Conservation (phyloP, 140 eudicot species). For the Flaveria floridana region DNA sequence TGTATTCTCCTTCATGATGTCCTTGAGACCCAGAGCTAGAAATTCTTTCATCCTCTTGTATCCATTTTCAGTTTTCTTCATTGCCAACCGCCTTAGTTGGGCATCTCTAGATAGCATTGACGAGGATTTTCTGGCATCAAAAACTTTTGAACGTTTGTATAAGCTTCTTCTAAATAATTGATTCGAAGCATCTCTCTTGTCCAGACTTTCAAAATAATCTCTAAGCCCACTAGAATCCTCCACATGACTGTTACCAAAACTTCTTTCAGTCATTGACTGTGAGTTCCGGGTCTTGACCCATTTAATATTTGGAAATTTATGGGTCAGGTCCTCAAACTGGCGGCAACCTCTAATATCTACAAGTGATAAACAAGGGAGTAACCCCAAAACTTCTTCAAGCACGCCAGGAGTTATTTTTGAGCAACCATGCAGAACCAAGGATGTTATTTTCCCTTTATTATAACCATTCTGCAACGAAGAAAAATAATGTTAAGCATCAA, state of each 20-base stretch:
- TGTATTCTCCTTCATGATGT: constrained; percentile 74
- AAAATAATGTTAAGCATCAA: background rate
- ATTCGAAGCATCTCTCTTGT: constrained; percentile 75
- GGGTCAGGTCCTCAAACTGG: constrained; percentile 74
- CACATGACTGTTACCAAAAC: constrained; percentile 37
- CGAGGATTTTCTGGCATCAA: constrained; percentile 83
- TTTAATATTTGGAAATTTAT: constrained; percentile 59
- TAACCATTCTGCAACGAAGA: constrained; percentile 65
- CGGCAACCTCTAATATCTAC: constrained; percentile 86
- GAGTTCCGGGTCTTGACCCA: constrained; percentile 57
- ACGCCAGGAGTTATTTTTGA: constrained; percentile 55
- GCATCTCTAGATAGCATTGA: constrained; percentile 88
- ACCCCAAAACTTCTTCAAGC: constrained; percentile 67
- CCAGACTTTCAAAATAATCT: constrained; percentile 79
- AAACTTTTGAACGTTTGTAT: constrained; percentile 84
- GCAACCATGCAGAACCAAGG: constrained; percentile 74
- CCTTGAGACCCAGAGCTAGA: constrained; percentile 60
- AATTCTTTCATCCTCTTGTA: constrained; percentile 77
- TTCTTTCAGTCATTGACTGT: constrained; percentile 44
- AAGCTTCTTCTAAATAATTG: constrained; percentile 81
- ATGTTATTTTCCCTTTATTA: constrained; percentile 62
- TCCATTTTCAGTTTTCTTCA: constrained; percentile 73
- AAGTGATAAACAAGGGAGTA: constrained; percentile 56
- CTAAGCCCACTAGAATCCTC: constrained; percentile 95
- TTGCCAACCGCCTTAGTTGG: constrained; percentile 78